Evolutionary conservation across 2,329 filamentous ascomycete species (phyloP).

Genomic region (Cytospora piceae): DNA sequence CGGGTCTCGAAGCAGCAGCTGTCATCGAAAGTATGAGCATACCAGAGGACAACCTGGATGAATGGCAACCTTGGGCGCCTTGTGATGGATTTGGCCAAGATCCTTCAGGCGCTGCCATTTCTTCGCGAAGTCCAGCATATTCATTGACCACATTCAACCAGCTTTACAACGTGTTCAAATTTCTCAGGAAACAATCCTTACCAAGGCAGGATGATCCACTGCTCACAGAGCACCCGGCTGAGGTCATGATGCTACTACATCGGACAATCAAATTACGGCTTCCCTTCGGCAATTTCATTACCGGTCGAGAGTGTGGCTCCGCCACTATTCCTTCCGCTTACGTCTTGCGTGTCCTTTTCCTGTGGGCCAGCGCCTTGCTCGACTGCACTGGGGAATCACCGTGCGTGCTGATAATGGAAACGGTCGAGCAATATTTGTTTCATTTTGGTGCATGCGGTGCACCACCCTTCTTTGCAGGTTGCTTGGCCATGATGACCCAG

Average conservation of each 20-base stretch:
- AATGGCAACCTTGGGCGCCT: constrained; percentile 74
- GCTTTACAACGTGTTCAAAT: constrained; percentile 44
- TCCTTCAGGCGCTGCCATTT: constrained; percentile 32
- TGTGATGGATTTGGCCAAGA: constrained; percentile 44
- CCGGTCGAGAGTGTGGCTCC: constrained; percentile 29
- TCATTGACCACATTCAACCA: constrained; percentile 49
- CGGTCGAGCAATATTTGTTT: constrained; percentile 34
- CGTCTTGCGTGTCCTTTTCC: constrained; percentile 34
- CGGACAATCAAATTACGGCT: constrained; percentile 32
- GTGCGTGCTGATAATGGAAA: constrained; percentile 31
- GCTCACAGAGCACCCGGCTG: constrained; percentile 14
- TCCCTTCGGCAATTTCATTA: constrained; percentile 34
- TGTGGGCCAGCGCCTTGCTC: constrained; percentile 35
- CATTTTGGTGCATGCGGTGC: constrained; percentile 35
- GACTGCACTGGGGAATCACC: constrained; percentile 29
- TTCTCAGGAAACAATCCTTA: constrained; percentile 37
- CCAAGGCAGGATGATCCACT: constrained; percentile 22
- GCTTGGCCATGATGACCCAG: constrained; percentile 33
- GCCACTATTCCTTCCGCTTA: constrained; percentile 37
- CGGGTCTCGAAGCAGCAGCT: constrained; percentile 54
- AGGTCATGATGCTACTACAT: constrained; percentile 30
- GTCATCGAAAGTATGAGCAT: constrained; percentile 50
- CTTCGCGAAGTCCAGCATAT: constrained; percentile 39
- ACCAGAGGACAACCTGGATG: constrained; percentile 69
- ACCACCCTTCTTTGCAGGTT: constrained; percentile 35